A percentile compares a stretch with the other conserved stretches of the same genome.
phyloP scores from a whole-genome alignment of 768 basidiomycete species.

The Royoungia palumana region DNA sequence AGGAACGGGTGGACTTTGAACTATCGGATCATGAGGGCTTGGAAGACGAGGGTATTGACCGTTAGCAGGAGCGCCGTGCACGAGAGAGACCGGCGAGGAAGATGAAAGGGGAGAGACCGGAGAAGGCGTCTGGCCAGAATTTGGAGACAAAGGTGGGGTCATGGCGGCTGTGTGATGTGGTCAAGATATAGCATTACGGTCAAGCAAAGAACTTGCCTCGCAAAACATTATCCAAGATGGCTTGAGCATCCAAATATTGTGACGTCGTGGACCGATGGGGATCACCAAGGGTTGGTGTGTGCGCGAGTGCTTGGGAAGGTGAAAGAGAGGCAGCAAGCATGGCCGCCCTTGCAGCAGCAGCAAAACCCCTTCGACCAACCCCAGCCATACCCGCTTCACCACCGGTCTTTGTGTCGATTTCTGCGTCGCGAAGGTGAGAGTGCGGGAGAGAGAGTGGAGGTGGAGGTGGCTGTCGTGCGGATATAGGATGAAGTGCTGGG shows the following conservation, averaged over 20 bases:
- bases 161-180: conserved; percentile 20
- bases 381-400: conserved; percentile 89
- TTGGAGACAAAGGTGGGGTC: conserved; percentile 35
- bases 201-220: conserved; percentile 27
- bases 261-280: conserved; percentile 36
- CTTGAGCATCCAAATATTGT: conserved; percentile 46
- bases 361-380: conserved; percentile 81
- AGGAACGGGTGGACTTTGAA: conserved; percentile 1
- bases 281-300: background rate
- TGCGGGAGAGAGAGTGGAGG: conserved; percentile 13
- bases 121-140: conserved; percentile 31
- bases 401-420: conserved; percentile 67
- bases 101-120: conserved; percentile 34
- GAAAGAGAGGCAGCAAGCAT: conserved; percentile 36
- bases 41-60: conserved; percentile 19
- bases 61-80: conserved; percentile 10
- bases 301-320: conserved; percentile 6
- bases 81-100: conserved; percentile 22
- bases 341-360: conserved; percentile 66
- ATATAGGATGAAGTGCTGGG: conserved; percentile 1
- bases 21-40: conserved; percentile 16
- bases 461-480: conserved; percentile 19
- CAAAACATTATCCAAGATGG: conserved; percentile 27
- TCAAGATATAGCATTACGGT: conserved; percentile 5
- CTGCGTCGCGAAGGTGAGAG: conserved; percentile 18